Conservation (phyloP, 139 green algal genomes). For the Chlamydomonas schloesseri region DNA sequence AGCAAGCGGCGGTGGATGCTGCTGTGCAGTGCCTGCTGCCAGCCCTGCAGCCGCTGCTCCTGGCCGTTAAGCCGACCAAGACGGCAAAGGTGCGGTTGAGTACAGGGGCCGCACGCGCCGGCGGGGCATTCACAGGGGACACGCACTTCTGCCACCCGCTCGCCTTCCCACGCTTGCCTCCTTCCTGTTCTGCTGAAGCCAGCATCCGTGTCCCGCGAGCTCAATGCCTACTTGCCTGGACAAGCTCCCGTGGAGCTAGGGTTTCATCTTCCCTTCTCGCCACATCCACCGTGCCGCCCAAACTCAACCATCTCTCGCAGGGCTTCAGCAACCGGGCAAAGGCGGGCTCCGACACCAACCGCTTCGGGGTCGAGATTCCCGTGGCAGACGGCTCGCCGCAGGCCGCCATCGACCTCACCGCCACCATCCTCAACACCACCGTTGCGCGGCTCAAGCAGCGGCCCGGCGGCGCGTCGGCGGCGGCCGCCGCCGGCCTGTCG, state of each 20-base stretch:
- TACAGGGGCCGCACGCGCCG: background rate
- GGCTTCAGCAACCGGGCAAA: slow-evolving; percentile 17
- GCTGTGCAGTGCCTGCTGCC: slow-evolving; percentile 21
- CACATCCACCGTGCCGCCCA: background rate
- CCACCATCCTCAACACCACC: slow-evolving; percentile 1
- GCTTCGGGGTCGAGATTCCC: slow-evolving; percentile 60
- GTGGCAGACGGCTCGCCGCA: slow-evolving; percentile 31
- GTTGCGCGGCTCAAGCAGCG: background rate
- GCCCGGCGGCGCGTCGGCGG: background rate
- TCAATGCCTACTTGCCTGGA: background rate
- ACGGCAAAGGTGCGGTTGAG: slow-evolving; percentile 11
- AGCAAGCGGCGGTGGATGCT: slow-evolving; percentile 15
- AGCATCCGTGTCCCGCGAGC: no score
- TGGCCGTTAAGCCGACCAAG: background rate
- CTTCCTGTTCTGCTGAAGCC: no score
- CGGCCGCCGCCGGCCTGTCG: background rate
- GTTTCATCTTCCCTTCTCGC: no score
- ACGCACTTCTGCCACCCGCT: background rate
- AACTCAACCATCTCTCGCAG: background rate
- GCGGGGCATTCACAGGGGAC: no score
- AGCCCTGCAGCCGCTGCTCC: background rate
- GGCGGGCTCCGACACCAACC: background rate
- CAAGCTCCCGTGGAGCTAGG: no score
- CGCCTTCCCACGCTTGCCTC: no score
- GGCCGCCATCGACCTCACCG: slow-evolving; percentile 17